Percentiles rank a stretch among this genome's conserved stretches.
Evolutionary conservation across 2,329 filamentous ascomycete genomes (phyloP).

Genomic region (Trichoderma breve): DNA sequence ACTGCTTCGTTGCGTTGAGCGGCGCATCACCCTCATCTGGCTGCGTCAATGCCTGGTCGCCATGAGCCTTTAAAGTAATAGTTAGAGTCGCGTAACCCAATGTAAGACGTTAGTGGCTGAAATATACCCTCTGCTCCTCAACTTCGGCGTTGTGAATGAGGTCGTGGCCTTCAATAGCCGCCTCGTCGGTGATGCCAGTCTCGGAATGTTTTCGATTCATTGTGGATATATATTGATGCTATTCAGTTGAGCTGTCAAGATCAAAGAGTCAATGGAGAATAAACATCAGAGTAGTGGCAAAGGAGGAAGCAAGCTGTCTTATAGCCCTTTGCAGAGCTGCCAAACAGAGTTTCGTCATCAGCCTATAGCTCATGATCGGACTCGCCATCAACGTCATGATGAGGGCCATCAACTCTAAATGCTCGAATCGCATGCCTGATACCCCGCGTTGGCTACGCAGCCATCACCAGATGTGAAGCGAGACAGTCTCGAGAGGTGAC

Average conservation of each 20-base stretch:
- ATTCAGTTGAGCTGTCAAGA: not conserved
- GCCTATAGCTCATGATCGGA: not conserved
- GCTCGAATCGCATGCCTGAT: slow-evolving; percentile 8
- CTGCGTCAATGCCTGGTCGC: slow-evolving; percentile 18
- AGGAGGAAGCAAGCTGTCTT: slow-evolving; percentile 11
- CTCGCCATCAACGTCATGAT: slow-evolving; percentile 19
- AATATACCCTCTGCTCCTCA: slow-evolving; percentile 31
- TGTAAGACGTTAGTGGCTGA: no score
- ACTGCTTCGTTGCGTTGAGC: not conserved
- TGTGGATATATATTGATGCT: not conserved
- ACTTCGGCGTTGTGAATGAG: slow-evolving; percentile 37
- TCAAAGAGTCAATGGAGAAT: not conserved
- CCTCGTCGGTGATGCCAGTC: slow-evolving; percentile 31
- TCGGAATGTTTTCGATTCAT: slow-evolving; percentile 4
- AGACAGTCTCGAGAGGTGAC: slow-evolving; percentile 1
- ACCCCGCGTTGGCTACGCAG: slow-evolving; percentile 17
- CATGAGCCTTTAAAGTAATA: slow-evolving; percentile 1
- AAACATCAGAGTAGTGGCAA: not conserved
- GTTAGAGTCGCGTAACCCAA: not conserved
- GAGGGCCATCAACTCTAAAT: not conserved
- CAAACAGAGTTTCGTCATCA: slow-evolving; percentile 11
- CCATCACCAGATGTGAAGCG: slow-evolving; percentile 16
- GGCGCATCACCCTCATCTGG: slow-evolving; percentile 14
- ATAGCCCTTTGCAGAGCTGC: slow-evolving; percentile 4
- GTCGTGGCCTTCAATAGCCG: slow-evolving; percentile 34